Evolutionary conservation across 176 grass and related monocot species (phyloP).

Genomic region (Puccinellia tenuiflora): DNA sequence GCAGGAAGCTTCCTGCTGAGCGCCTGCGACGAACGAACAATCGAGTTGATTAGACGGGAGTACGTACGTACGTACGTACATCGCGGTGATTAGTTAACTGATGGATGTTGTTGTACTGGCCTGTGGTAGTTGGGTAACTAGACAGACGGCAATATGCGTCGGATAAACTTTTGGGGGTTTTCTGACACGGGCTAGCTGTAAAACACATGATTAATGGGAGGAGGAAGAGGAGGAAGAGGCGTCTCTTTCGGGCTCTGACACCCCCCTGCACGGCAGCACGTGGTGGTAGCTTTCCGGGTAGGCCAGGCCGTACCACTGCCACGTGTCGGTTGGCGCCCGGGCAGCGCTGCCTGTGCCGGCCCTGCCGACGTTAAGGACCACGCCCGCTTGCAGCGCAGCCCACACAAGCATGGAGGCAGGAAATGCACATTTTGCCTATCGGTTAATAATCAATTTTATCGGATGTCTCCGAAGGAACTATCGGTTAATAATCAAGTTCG

Average conservation of each 20-base stretch:
- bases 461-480: too few species aligned
- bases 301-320: conserved; percentile 8
- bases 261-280: conserved; percentile 9
- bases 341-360: not conserved
- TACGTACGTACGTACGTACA: too few species aligned
- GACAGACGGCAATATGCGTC: too few species aligned
- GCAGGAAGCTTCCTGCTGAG: too few species aligned
- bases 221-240: not conserved
- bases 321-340: conserved; percentile 12
- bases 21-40: too few species aligned
- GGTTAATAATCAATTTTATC: too few species aligned
- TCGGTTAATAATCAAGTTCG: too few species aligned
- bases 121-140: too few species aligned
- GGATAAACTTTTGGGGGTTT: too few species aligned
- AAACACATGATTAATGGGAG: not conserved
- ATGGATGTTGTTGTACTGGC: too few species aligned
- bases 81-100: too few species aligned
- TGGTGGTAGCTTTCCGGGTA: not conserved
- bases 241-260: conserved; percentile 5
- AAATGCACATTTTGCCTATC: not conserved
- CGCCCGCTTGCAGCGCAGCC: not conserved
- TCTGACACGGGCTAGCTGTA: conserved; percentile 1
- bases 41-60: too few species aligned
- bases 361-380: conserved; percentile 10
- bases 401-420: not conserved